These are phyloP conservation scores for Anthracocystis setariae DNA, from an alignment of 1,284 basidiomycete genomes.

Conservation along the genomic window DNA sequence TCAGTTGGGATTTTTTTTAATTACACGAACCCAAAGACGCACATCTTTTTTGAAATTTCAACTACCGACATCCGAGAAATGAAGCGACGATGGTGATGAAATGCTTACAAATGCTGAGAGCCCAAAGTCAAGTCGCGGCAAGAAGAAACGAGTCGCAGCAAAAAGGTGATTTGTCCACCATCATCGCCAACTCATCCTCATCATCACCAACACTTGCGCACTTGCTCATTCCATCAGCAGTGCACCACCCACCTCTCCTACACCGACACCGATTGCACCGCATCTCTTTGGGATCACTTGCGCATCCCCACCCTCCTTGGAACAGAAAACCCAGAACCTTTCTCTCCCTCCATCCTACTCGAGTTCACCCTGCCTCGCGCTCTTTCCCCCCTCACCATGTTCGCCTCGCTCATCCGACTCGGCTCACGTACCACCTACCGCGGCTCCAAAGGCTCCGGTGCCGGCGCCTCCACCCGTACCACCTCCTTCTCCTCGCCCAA, in stretches of 20 bases:
- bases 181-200: not conserved
- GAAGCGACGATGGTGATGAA: not conserved
- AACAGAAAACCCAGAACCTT: no score
- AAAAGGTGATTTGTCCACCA: slow-evolving; percentile 8
- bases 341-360: no score
- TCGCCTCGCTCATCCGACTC: slow-evolving; percentile 57
- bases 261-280: no score
- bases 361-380: no score
- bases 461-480: slow-evolving; percentile 58
- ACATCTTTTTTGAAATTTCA: slow-evolving; percentile 1
- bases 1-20: slow-evolving; percentile 8
- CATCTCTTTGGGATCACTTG: no score
- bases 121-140: no score
- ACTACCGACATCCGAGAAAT: slow-evolving; percentile 13
- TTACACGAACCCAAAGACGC: slow-evolving; percentile 2
- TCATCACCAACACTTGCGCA: not conserved
- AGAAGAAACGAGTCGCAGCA: not conserved
- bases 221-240: not conserved
- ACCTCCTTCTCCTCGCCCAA: slow-evolving; percentile 60
- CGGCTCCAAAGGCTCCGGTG: slow-evolving; percentile 59
- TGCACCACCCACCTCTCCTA: no score
- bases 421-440: slow-evolving; percentile 66
- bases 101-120: slow-evolving; percentile 36
- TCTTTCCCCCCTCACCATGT: slow-evolving; percentile 49
- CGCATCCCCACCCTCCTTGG: no score